Evolutionary conservation across 495 filamentous ascomycete genomes (phyloP).

Genomic region (Trichoderma asperelloides): DNA sequence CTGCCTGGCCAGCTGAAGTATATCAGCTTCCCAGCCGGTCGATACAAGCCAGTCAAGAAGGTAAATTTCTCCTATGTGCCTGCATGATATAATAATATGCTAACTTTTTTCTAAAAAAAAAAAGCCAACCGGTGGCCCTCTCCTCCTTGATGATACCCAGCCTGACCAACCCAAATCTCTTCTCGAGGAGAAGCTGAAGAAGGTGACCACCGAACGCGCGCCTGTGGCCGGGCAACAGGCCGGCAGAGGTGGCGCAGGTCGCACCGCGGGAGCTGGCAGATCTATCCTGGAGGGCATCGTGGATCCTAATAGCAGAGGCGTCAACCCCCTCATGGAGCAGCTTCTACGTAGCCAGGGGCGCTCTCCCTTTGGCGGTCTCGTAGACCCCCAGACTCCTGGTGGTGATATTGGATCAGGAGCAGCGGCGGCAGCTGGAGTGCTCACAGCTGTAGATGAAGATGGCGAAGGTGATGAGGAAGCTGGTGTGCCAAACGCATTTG

Average conservation of each 20-base stretch:
- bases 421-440: conserved; percentile 65
- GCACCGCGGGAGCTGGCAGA: conserved; percentile 13
- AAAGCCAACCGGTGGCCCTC: conserved; percentile 87
- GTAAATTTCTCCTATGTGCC: conserved; percentile 39
- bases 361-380: conserved; percentile 8
- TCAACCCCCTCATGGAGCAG: conserved; percentile 21
- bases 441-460: conserved; percentile 82
- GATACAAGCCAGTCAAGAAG: conserved; percentile 94
- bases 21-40: conserved; percentile 76
- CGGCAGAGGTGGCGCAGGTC: conserved; percentile 15
- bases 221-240: conserved; percentile 31
- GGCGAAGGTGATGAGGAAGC: conserved; percentile 78
- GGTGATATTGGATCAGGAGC: conserved; percentile 41
- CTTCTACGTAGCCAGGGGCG: conserved; percentile 20
- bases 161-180: conserved; percentile 68
- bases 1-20: conserved; percentile 90
- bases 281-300: conserved; percentile 14
- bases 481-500: conserved; percentile 68
- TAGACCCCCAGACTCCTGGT: conserved; percentile 10
- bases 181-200: conserved; percentile 81
- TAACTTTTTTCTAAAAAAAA: conserved; percentile 35
- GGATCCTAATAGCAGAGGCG: conserved; percentile 12
- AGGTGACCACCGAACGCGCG: conserved; percentile 58
- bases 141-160: conserved; percentile 78
- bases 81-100: not conserved